A percentile compares a stretch with the other conserved stretches of the same genome.
phyloP scores from a whole-genome alignment of 2,329 filamentous ascomycete species.

The Pseudogymnoascus sp. region DNA sequence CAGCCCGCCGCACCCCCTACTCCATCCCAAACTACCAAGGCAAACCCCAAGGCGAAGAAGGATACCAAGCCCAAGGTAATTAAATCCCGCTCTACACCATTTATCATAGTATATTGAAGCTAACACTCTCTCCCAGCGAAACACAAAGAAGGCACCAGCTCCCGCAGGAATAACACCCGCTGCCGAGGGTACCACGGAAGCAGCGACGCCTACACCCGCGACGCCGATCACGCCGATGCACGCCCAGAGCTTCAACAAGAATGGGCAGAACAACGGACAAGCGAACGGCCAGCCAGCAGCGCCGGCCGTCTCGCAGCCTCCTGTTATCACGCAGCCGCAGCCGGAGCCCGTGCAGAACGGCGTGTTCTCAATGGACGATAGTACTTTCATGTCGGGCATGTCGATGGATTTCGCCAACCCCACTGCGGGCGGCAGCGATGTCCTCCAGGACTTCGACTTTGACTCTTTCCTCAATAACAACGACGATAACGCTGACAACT shows the following conservation, averaged over 20 bases:
- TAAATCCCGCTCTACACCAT: constrained; percentile 12
- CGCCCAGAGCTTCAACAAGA: constrained; percentile 39
- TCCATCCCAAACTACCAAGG: constrained; percentile 63
- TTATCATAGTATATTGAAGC: constrained; percentile 18
- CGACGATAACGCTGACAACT: constrained; percentile 37
- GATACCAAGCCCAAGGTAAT: constrained; percentile 64
- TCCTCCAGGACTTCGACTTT: constrained; percentile 59
- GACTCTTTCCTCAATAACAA: constrained; percentile 58
- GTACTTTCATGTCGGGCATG: constrained; percentile 18
- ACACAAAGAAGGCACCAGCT: constrained; percentile 49
- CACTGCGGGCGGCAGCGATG: constrained; percentile 42
- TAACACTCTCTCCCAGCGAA: constrained; percentile 22
- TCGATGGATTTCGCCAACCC: constrained; percentile 48
- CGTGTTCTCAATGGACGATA: constrained; percentile 36
- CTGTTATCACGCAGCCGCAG: constrained; percentile 37
- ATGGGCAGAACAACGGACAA: constrained; percentile 33
- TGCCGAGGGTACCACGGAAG: constrained; percentile 45
- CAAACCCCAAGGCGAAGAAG: constrained; percentile 74
- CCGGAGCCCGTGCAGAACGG: constrained; percentile 41
- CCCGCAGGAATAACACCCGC: constrained; percentile 50
- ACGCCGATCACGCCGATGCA: constrained; percentile 56
- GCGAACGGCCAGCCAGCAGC: constrained; percentile 32
- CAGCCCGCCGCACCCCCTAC: constrained; percentile 64
- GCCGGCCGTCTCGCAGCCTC: constrained; percentile 29
- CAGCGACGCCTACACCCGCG: constrained; percentile 50